Conservation (phyloP, 495 filamentous ascomycete genomes). For the Thermothielavioides terrestris region DNA sequence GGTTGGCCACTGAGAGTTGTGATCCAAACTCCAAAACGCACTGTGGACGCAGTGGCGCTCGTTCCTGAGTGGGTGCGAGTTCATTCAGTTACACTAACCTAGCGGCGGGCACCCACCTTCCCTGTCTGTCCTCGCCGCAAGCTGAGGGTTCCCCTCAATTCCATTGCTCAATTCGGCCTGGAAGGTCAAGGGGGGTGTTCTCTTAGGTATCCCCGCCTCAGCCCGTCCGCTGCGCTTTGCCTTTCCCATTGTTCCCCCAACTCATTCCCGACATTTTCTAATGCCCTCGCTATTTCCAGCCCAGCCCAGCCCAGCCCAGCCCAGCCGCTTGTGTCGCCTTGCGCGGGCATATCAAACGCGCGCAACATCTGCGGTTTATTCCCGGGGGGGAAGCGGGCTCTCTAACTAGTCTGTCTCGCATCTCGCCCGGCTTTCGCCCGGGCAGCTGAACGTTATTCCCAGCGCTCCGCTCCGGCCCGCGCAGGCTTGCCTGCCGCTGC, state of each 20-base stretch:
- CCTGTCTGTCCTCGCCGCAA: background rate
- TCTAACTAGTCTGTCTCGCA: background rate
- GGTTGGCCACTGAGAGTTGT: too few species aligned
- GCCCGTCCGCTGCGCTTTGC: background rate
- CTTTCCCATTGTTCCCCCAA: background rate
- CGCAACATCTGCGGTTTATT: background rate
- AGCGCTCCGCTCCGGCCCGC: too few species aligned
- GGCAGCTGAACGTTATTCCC: too few species aligned
- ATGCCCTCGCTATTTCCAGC: conserved; percentile 12
- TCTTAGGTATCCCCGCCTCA: conserved; percentile 9
- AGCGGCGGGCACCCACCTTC: background rate
- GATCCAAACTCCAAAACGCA: too few species aligned
- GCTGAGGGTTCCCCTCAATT: background rate
- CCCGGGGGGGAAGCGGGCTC: background rate
- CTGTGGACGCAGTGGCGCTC: too few species aligned
- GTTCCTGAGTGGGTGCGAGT: too few species aligned
- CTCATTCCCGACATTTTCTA: conserved; percentile 1
- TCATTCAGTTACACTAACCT: too few species aligned
- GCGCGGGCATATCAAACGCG: background rate
- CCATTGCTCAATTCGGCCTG: background rate
- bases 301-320: conserved; percentile 14
- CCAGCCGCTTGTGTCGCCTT: conserved; percentile 15
- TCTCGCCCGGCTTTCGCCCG: background rate
- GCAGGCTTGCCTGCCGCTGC: too few species aligned
- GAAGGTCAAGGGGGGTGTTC: background rate